Percentiles rank a stretch among this genome's conserved stretches.
Conservation (phyloP, 345 rosid species). For the Firmiana major region DNA sequence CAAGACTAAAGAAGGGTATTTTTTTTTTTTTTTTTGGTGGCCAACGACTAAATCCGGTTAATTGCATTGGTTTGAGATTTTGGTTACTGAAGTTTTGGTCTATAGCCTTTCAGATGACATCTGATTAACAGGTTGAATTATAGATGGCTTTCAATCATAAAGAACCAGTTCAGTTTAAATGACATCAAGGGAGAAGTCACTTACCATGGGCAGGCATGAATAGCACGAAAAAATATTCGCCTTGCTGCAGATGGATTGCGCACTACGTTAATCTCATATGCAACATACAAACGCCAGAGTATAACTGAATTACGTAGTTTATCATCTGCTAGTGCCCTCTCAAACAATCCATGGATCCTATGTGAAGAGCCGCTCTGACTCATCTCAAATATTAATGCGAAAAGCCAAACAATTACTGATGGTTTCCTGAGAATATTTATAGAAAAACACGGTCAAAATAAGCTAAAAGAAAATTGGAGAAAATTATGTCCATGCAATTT, state of each 20-base stretch:
- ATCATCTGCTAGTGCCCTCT: constrained; percentile 76
- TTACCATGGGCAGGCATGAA: constrained; percentile 95
- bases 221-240: constrained; percentile 80
- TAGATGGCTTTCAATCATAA: background rate
- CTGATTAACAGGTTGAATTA: background rate
- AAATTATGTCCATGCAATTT: background rate
- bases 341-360: constrained; percentile 82
- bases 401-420: constrained; percentile 67
- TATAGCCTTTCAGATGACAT: background rate
- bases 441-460: constrained; percentile 7
- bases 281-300: constrained; percentile 84
- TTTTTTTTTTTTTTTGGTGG: too few species aligned
- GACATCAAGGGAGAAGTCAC: constrained; percentile 5
- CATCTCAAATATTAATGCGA: constrained; percentile 76
- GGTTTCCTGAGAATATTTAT: constrained; percentile 54
- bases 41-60: background rate
- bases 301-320: constrained; percentile 51
- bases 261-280: constrained; percentile 67
- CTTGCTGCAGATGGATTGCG: constrained; percentile 62
- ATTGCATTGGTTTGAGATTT: background rate
- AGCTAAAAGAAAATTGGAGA: background rate
- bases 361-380: constrained; percentile 57
- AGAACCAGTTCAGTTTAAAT: background rate
- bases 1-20: background rate
- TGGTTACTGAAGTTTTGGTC: background rate